Evolutionary conservation across 176 grass and related monocot species (phyloP).

Genomic region (Zea luxurians): DNA sequence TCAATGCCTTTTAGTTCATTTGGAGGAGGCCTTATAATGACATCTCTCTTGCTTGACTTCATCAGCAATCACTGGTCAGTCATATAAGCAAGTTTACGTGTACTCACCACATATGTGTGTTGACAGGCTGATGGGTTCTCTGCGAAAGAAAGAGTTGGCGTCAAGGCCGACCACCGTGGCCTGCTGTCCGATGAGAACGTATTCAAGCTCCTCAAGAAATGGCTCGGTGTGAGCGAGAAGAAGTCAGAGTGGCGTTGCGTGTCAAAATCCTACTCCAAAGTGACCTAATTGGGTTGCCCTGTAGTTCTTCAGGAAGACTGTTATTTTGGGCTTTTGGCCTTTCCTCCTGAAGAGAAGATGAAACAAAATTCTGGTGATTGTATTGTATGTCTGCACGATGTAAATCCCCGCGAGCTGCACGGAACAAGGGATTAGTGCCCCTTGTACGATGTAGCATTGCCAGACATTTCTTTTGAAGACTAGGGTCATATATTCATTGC

Average conservation of each 20-base stretch:
- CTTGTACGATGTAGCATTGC: not conserved
- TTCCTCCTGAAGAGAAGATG: constrained; percentile 10
- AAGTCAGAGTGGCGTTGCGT: not conserved
- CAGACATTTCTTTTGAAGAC: not conserved
- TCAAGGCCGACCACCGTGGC: constrained; percentile 61
- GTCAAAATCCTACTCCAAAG: constrained; percentile 39
- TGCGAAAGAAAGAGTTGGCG: constrained; percentile 67
- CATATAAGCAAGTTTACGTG: not conserved
- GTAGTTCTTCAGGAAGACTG: constrained; percentile 5
- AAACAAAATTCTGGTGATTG: not conserved
- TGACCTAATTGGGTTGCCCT: not conserved
- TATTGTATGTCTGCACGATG: not conserved
- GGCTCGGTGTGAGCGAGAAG: constrained; percentile 56
- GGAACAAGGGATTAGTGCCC: not conserved
- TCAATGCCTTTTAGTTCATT: not conserved
- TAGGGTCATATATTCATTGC: constrained; percentile 20
- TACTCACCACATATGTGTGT: not conserved
- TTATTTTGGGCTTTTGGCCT: constrained; percentile 36
- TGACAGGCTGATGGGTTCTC: constrained; percentile 79
- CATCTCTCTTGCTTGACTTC: not conserved
- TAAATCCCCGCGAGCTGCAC: not conserved
- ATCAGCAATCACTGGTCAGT: constrained; percentile 6
- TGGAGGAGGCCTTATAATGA: not conserved
- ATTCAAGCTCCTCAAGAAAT: constrained; percentile 65
- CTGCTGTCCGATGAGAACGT: constrained; percentile 67